These are phyloP conservation scores for Saccharomyces hybrid DNA, from an alignment of 1,139 yeast species.

Conservation along the genomic window DNA sequence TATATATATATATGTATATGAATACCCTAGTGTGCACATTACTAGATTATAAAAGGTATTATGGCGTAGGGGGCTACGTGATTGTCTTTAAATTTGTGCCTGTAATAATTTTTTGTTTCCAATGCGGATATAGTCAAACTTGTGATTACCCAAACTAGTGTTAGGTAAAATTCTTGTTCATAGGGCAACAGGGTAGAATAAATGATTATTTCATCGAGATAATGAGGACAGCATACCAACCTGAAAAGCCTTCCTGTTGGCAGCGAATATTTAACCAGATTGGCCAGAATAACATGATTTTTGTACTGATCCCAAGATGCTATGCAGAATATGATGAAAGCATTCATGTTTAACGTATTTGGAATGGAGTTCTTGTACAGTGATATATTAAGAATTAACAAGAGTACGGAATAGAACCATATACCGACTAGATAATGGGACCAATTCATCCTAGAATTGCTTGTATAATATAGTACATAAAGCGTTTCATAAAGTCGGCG, in stretches of 20 bases:
- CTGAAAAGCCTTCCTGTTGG: conserved; percentile 52
- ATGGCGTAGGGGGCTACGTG: conserved; percentile 29
- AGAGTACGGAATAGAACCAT: conserved; percentile 48
- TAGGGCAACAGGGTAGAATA: conserved; percentile 40
- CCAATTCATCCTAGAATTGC: conserved; percentile 56
- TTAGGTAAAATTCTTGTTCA: conserved; percentile 19
- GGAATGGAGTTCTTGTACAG: conserved; percentile 18
- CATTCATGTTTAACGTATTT: conserved; percentile 11
- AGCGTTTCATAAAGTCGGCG: conserved; percentile 60
- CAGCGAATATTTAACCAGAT: conserved; percentile 55
- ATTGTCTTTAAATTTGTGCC: conserved; percentile 27
- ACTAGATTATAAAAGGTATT: conserved; percentile 36
- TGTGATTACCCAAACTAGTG: conserved; percentile 50
- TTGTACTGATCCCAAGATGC: conserved; percentile 50
- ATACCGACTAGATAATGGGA: conserved; percentile 73
- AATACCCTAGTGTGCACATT: not conserved
- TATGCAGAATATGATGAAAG: conserved; percentile 33
- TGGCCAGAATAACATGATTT: conserved; percentile 55
- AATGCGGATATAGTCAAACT: conserved; percentile 59
- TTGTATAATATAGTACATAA: conserved; percentile 42
- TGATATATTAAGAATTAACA: conserved; percentile 30
- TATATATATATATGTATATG: not conserved
- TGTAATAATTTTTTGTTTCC: conserved; percentile 52
- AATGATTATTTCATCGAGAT: conserved; percentile 63
- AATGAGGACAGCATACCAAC: conserved; percentile 66